Evolutionary conservation across 495 filamentous ascomycete species (phyloP).

Genomic region (Opeltia flavorubescens): DNA sequence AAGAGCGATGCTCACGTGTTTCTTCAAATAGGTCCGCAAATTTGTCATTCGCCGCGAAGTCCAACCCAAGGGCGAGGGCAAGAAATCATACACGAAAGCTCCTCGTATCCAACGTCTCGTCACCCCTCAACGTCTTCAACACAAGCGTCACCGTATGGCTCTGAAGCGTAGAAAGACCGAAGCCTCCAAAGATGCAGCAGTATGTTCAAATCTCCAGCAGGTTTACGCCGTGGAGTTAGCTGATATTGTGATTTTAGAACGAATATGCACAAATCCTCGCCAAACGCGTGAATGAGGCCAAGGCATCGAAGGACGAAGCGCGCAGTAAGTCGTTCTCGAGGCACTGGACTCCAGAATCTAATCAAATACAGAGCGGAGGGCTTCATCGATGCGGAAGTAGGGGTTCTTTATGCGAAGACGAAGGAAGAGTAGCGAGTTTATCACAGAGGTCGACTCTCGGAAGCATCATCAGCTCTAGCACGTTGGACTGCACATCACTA

Average conservation of each 20-base stretch:
- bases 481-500: background rate
- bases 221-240: background rate
- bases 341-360: background rate
- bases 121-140: constrained; percentile 98
- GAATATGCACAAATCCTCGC: constrained; percentile 89
- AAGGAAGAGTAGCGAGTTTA: background rate
- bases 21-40: constrained; percentile 63
- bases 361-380: constrained; percentile 49
- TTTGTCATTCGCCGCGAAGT: constrained; percentile 99
- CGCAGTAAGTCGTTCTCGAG: constrained; percentile 35
- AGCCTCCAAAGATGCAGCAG: constrained; percentile 92
- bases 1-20: background rate
- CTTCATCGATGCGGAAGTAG: constrained; percentile 92
- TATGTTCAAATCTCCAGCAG: constrained; percentile 34
- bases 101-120: constrained; percentile 98
- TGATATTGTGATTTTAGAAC: constrained; percentile 34
- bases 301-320: constrained; percentile 75
- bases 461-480: background rate
- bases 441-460: background rate
- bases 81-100: constrained; percentile 97
- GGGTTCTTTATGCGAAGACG: constrained; percentile 14
- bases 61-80: constrained; percentile 86
- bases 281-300: constrained; percentile 90
- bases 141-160: constrained; percentile 93
- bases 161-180: constrained; percentile 95